A percentile compares a stretch with the other conserved stretches of the same genome.
phyloP scores from a whole-genome alignment of 2,329 filamentous ascomycete genomes.

The Xylariales sp. region DNA sequence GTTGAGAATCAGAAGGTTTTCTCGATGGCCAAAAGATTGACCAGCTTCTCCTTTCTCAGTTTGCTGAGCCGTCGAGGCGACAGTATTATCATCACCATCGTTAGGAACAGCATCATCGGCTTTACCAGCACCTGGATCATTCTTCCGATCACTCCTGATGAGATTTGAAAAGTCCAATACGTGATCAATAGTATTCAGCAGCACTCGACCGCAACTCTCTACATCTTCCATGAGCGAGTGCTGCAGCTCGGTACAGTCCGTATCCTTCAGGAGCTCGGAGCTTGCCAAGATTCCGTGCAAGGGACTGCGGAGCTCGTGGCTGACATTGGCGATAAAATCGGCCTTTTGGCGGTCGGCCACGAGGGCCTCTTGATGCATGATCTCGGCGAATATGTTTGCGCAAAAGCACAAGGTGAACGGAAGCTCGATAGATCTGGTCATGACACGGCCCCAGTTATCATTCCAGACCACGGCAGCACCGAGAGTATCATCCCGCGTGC shows the following conservation, averaged over 20 bases:
- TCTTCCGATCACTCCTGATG: no score
- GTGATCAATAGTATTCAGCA: slow-evolving; percentile 50
- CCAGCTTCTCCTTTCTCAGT: slow-evolving; percentile 43
- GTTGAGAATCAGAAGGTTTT: not conserved
- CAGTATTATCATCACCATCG: slow-evolving; percentile 18
- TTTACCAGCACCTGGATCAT: slow-evolving; percentile 16
- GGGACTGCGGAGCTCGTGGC: slow-evolving; percentile 57
- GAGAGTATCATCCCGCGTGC: no score
- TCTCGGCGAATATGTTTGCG: no score
- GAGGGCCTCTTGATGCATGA: no score
- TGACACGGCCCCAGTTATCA: no score
- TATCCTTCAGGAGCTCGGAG: slow-evolving; percentile 50
- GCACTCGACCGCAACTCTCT: slow-evolving; percentile 44
- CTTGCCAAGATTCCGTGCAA: slow-evolving; percentile 55
- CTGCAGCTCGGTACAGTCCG: slow-evolving; percentile 39
- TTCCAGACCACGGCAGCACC: no score
- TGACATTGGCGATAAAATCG: slow-evolving; percentile 56
- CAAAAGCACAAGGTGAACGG: no score
- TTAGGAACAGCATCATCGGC: not conserved
- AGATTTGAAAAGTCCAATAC: slow-evolving; percentile 53
- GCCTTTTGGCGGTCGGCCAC: no score
- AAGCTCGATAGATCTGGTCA: no score
- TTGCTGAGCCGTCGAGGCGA: slow-evolving; percentile 29
- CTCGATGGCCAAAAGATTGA: slow-evolving; percentile 28
- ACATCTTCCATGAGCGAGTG: slow-evolving; percentile 44